phyloP scores from a whole-genome alignment of 2,329 filamentous ascomycete species.

The Dryadomyces sulphureus region DNA sequence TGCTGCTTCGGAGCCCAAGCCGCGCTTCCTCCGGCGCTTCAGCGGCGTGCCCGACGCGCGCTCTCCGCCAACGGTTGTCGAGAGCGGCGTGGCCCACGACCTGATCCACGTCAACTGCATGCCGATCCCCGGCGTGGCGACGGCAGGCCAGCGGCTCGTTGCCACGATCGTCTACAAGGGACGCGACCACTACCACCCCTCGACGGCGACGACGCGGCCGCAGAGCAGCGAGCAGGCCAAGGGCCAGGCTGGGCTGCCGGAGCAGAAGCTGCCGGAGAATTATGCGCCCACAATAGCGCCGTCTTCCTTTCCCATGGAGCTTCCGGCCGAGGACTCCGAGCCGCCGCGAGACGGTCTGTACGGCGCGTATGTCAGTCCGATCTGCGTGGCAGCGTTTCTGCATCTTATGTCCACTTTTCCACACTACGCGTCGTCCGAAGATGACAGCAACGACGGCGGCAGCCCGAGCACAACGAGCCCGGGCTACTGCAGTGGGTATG shows the following conservation, averaged over 20 bases:
- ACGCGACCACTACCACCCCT: conserved; percentile 12
- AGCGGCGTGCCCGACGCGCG: conserved; percentile 46
- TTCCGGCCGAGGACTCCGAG: conserved; percentile 8
- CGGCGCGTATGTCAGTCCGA: conserved; percentile 48
- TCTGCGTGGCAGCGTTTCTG: conserved; percentile 51
- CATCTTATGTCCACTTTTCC: conserved; percentile 51
- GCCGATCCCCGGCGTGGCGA: conserved; percentile 27
- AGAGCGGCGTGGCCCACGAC: conserved; percentile 46
- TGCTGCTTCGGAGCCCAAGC: conserved; percentile 4
- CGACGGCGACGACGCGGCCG: conserved; percentile 6
- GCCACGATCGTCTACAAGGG: conserved; percentile 51
- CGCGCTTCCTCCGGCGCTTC: conserved; percentile 33
- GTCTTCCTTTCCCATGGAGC: conserved; percentile 19
- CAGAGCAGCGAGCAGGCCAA: conserved; percentile 1
- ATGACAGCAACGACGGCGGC: background rate
- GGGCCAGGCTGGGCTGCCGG: background rate
- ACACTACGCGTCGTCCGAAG: conserved; percentile 28
- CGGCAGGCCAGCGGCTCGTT: conserved; percentile 35
- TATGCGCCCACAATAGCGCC: conserved; percentile 42
- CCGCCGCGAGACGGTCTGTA: conserved; percentile 47
- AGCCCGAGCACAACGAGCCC: background rate
- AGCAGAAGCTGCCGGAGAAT: conserved; percentile 30
- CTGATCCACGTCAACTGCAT: conserved; percentile 50
- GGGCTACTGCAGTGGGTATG: conserved; percentile 6
- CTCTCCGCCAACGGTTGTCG: conserved; percentile 43